Conservation (phyloP, 2,329 filamentous ascomycete genomes). For the Claviceps purpurea region DNA sequence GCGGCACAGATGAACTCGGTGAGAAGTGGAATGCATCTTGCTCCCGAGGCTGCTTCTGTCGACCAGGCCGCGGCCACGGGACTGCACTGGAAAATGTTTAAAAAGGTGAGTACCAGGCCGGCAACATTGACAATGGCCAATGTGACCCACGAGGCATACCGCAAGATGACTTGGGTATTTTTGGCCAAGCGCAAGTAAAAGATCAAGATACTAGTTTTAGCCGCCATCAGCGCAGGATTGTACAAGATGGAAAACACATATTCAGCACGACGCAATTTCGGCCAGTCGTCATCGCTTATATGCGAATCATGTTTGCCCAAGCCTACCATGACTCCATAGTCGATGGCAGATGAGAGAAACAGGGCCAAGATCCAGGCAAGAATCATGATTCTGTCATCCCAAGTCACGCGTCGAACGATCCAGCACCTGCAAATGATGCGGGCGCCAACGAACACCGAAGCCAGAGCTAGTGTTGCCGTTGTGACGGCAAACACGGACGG, state of each 20-base stretch:
- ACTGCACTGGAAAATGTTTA: slow-evolving; percentile 77
- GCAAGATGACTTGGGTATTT: slow-evolving; percentile 62
- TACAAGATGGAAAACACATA: slow-evolving; percentile 53
- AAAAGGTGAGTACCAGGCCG: slow-evolving; percentile 65
- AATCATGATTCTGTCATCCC: slow-evolving; percentile 73
- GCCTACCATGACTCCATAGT: slow-evolving; percentile 48
- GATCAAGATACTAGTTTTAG: slow-evolving; percentile 82
- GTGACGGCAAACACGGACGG: slow-evolving; percentile 56
- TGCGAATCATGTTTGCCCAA: slow-evolving; percentile 54
- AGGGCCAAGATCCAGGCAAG: slow-evolving; percentile 63
- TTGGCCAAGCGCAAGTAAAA: slow-evolving; percentile 80
- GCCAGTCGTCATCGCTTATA: slow-evolving; percentile 36
- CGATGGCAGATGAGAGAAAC: slow-evolving; percentile 53
- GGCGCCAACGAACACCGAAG: slow-evolving; percentile 61
- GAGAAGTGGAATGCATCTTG: slow-evolving; percentile 41
- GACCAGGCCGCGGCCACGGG: slow-evolving; percentile 61
- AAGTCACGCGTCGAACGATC: slow-evolving; percentile 57
- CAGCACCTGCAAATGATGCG: slow-evolving; percentile 59
- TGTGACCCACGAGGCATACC: slow-evolving; percentile 69
- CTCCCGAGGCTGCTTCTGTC: slow-evolving; percentile 17
- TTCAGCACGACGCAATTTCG: slow-evolving; percentile 43
- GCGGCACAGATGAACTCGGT: slow-evolving; percentile 61
- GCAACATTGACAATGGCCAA: slow-evolving; percentile 66
- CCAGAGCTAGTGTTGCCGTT: slow-evolving; percentile 52
- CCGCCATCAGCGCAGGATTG: slow-evolving; percentile 82